phyloP scores from a whole-genome alignment of 352 stramenopile species.

The Phytophthora lateralis region DNA sequence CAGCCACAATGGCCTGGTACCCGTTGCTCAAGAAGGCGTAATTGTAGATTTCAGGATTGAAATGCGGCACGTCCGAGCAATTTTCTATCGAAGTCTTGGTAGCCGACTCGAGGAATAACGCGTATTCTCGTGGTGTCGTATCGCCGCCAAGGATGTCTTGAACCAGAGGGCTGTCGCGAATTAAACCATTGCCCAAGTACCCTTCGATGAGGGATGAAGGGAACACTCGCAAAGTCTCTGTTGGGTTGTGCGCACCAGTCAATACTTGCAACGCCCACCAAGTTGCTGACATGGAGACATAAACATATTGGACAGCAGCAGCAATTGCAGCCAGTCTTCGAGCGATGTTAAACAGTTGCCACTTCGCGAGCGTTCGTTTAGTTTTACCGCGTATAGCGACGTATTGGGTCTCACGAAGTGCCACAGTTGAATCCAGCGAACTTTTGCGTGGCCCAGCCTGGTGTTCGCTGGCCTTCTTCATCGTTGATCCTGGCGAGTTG shows the following conservation, averaged over 20 bases:
- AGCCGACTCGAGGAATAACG: conserved; percentile 42
- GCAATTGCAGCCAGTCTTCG: conserved; percentile 33
- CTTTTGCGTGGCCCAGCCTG: conserved; percentile 1
- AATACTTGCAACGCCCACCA: conserved; percentile 31
- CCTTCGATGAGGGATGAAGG: conserved; percentile 26
- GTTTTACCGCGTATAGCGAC: conserved; percentile 7
- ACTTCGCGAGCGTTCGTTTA: conserved; percentile 9
- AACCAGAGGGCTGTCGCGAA: conserved; percentile 43
- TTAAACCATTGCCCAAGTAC: conserved; percentile 35
- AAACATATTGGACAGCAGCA: conserved; percentile 41
- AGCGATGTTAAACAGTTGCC: conserved; percentile 25
- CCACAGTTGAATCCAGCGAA: conserved; percentile 4
- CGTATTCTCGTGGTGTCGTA: conserved; percentile 37
- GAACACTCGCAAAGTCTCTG: conserved; percentile 18
- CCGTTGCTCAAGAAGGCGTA: conserved; percentile 39
- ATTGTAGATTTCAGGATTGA: conserved; percentile 38
- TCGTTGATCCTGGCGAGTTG: not conserved
- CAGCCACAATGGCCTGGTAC: conserved; percentile 26
- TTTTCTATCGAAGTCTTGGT: conserved; percentile 24
- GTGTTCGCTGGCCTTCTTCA: not conserved
- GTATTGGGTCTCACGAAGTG: conserved; percentile 23
- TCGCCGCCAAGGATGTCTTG: conserved; percentile 20
- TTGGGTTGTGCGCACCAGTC: conserved; percentile 16
- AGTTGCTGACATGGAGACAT: conserved; percentile 32
- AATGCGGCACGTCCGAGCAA: conserved; percentile 22